Base-by-base conservation (phyloP, 2,329 filamentous ascomycete species). In the Diaporthe sp. region DNA sequence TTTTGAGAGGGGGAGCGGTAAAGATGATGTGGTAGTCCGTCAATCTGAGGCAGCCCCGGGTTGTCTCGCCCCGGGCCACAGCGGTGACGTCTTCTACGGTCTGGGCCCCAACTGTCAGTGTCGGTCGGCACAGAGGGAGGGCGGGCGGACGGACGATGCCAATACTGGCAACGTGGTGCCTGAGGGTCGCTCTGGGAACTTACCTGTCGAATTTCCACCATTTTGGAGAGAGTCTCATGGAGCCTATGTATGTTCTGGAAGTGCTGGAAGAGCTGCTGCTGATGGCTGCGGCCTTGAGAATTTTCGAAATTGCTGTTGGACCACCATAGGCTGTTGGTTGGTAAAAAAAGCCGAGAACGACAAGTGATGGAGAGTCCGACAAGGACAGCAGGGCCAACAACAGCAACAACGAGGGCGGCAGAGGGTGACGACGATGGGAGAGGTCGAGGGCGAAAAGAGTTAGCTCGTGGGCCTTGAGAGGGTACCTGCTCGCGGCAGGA, bases 21-120 rank as follows among this genome's bases (percentile, higher is more conserved):
- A 90, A 90, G 72, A 90, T 85, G 76, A 90, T 86, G 82, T 93
- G 92, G 82, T 90, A 91, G 80, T 91, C 87, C 76, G 90, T 91
- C 73, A 93, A 85, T 79, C 91, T 89, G 71, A 93, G 84, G 75
- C 87, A 90, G 76, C 90, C 90, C 33, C 84, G 84, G 42, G 88
- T 88, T 69, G 87, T 87, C 77, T 89, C 87, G 79, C 91, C 91
- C 71, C 87, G 87, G 77, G 90, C 87, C 77, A 92, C 87, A 79
- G 90, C 89, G 77, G 91, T 88, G 73, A 92, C 90, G 81, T 89
- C 84, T 76, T 94, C 89, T 79, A 87, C 81, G 74, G 87, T 83
- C 87, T 88, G 54, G 33, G 47, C n/a, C n/a, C n/a, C 10, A 25
- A 38, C 35, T 54, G 69, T 74, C 47, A 76, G 75, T 68, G n/a